phyloP scores from a whole-genome alignment of 371 early-diverging fungal genomes.

The Rhizopus arrhizus region DNA sequence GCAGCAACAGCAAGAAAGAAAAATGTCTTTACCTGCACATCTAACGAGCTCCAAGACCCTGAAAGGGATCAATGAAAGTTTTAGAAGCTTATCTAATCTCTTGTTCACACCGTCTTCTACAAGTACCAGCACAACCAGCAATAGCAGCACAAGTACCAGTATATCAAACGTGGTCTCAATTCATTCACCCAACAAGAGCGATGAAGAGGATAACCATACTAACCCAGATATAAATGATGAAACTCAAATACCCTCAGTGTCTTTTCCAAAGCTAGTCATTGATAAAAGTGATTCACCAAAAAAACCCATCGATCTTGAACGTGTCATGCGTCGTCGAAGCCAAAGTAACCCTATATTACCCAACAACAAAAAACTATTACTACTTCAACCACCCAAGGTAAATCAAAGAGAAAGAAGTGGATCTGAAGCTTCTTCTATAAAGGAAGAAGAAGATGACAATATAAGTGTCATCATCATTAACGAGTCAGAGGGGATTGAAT shows the following conservation, averaged over 20 bases:
- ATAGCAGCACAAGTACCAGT: not conserved
- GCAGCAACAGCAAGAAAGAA: conserved; percentile 4
- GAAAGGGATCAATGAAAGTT: conserved; percentile 2
- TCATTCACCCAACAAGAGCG: conserved; percentile 5
- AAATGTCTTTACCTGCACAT: conserved; percentile 26
- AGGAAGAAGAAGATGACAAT: conserved; percentile 37
- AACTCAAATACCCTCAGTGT: not conserved
- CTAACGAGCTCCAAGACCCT: not conserved
- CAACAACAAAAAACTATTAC: conserved; percentile 18
- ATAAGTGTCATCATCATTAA: conserved; percentile 37
- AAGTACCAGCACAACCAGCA: conserved; percentile 9
- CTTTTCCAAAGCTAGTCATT: not conserved
- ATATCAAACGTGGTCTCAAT: not conserved
- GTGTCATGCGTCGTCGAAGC: conserved; percentile 25
- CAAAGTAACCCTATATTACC: conserved; percentile 37
- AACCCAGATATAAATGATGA: not conserved
- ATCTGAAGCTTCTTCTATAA: conserved; percentile 34
- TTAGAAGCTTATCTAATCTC: conserved; percentile 7
- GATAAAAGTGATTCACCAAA: not conserved
- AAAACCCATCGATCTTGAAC: not conserved
- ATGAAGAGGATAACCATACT: conserved; percentile 3
- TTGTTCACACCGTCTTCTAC: conserved; percentile 2
- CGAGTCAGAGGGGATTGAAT: conserved; percentile 13
- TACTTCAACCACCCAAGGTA: conserved; percentile 10
- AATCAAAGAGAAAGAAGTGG: conserved; percentile 30